Percentiles rank a stretch among this genome's conserved stretches.
These are phyloP conservation scores for Pseudozyma tsukubaensis DNA, from an alignment of 1,284 basidiomycete genomes.

Conservation along the genomic window DNA sequence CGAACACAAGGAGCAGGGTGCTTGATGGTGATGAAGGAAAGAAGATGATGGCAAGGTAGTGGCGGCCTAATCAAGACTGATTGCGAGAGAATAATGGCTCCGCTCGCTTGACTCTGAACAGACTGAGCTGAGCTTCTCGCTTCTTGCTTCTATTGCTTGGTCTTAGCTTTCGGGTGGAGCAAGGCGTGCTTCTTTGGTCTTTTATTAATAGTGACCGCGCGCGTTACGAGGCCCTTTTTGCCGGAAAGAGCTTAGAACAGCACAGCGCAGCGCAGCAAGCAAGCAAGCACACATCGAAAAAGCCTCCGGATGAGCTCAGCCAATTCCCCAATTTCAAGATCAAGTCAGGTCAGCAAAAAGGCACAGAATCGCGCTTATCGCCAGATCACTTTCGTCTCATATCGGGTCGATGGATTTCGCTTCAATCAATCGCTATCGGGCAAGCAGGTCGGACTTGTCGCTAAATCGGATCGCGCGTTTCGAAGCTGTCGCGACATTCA, in stretches of 20 bases:
- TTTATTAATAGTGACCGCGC: background rate
- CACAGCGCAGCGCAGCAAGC: too few species aligned
- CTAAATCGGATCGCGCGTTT: too few species aligned
- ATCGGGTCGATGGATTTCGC: constrained; percentile 2
- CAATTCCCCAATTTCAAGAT: background rate
- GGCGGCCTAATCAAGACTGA: background rate
- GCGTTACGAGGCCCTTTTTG: constrained; percentile 11
- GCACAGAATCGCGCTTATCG: constrained; percentile 1
- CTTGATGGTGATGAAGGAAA: background rate
- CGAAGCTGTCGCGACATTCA: too few species aligned
- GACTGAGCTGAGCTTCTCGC: background rate
- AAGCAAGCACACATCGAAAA: too few species aligned
- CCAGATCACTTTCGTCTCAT: constrained; percentile 10
- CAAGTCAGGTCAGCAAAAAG: constrained; percentile 21
- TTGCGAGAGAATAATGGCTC: too few species aligned
- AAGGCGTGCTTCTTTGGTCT: background rate
- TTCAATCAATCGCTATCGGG: background rate
- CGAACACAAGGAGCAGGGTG: background rate
- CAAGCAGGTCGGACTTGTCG: too few species aligned
- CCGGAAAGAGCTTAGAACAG: too few species aligned
- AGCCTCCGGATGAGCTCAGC: constrained; percentile 25
- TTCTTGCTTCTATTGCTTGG: background rate
- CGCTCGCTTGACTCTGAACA: constrained; percentile 4
- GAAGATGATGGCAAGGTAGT: constrained; percentile 3
- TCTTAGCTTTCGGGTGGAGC: constrained; percentile 5